Evolutionary conservation across 139 green algal genomes (phyloP).

Genomic region (Tetradesmus obliquus): DNA sequence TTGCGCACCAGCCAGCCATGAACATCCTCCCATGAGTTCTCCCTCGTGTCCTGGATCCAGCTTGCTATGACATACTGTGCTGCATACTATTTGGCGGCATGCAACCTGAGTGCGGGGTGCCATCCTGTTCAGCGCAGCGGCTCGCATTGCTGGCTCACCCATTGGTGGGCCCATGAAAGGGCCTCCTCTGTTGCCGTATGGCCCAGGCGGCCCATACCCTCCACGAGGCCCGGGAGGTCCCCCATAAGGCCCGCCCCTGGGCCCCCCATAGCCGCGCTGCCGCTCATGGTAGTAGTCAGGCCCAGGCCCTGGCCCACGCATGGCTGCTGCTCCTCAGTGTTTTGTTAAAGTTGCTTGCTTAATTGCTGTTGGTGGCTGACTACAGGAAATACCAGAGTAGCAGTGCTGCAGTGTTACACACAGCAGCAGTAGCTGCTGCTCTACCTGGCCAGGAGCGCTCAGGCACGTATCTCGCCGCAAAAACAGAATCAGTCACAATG

Average conservation of each 20-base stretch:
- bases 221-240: background rate
- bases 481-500: background rate
- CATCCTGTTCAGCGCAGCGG: background rate
- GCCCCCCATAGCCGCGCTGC: background rate
- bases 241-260: background rate
- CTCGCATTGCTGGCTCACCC: background rate
- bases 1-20: too few relatives aligned
- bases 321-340: background rate
- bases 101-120: background rate
- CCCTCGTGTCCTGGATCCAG: too few relatives aligned
- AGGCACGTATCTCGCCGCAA: background rate
- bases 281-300: constrained; percentile 9
- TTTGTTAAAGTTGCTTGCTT: background rate
- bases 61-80: too few relatives aligned
- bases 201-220: background rate
- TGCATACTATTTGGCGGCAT: background rate
- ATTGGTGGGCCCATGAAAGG: background rate
- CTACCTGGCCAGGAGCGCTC: too few relatives aligned
- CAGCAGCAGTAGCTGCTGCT: background rate
- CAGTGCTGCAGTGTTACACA: background rate
- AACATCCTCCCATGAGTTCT: too few relatives aligned
- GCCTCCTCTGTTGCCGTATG: background rate
- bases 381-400: background rate
- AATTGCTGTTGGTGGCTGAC: background rate
- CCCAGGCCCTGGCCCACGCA: constrained; percentile 13